Evolutionary conservation across 176 grass and related monocot genomes (phyloP).

Genomic region (Thalia dealbata): DNA sequence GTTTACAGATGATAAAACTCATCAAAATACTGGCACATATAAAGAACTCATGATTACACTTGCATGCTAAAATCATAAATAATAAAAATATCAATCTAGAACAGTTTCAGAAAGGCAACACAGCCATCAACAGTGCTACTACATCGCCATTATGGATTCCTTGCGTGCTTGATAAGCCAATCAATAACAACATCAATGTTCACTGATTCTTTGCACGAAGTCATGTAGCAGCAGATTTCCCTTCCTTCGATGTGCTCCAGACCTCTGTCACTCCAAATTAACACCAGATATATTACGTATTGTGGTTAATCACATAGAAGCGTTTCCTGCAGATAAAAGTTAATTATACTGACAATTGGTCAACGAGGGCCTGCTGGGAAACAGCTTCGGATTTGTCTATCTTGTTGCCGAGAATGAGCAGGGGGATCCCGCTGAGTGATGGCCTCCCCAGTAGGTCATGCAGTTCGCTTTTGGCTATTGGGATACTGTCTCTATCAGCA

Average conservation of each 20-base stretch:
- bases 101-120: neutral
- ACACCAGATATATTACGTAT: neutral
- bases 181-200: conserved; percentile 93
- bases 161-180: conserved; percentile 99
- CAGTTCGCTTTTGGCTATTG: conserved; percentile 84
- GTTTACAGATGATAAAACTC: neutral
- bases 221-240: conserved; percentile 93
- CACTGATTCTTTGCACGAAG: conserved; percentile 94
- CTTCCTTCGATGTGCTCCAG: conserved; percentile 75
- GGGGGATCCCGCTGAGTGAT: conserved; percentile 77
- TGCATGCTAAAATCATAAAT: neutral
- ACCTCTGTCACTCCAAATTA: conserved; percentile 39
- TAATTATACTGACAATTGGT: conserved; percentile 65
- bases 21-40: neutral
- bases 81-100: neutral
- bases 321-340: neutral
- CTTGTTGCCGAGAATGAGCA: conserved; percentile 95
- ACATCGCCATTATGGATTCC: conserved; percentile 19
- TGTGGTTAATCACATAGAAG: neutral
- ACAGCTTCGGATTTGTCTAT: conserved; percentile 97
- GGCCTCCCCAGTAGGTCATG: conserved; percentile 79
- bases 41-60: neutral
- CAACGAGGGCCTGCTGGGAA: conserved; percentile 71
- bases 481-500: conserved; percentile 80
- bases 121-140: neutral